phyloP scores from a whole-genome alignment of 2,329 filamentous ascomycete genomes.

The Colletotrichum godetiae region DNA sequence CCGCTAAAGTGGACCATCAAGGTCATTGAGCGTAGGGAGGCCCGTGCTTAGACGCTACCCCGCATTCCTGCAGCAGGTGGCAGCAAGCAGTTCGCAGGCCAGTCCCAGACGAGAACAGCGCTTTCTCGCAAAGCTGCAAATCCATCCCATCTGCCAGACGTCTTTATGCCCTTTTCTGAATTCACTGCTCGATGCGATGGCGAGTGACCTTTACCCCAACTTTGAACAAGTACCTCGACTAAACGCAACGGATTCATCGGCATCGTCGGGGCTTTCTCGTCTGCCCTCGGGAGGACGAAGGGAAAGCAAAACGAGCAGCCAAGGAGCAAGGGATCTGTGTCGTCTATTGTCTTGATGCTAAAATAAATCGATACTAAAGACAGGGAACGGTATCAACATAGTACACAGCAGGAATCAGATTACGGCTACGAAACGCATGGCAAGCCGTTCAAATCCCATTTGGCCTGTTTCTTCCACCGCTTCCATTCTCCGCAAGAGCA shows the following conservation, averaged over 20 bases:
- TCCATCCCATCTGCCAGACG: neutral
- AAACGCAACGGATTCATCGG: conserved; percentile 17
- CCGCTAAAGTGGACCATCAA: neutral
- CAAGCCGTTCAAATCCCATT: no score
- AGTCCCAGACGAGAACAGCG: conserved; percentile 8
- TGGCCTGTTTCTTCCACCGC: neutral
- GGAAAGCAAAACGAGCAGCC: neutral
- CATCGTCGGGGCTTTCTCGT: conserved; percentile 33
- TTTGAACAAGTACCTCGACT: neutral
- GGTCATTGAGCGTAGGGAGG: neutral
- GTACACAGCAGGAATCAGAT: no score
- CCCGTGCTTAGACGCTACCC: conserved; percentile 2
- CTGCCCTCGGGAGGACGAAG: conserved; percentile 18
- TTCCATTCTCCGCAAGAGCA: neutral
- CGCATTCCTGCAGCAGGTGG: conserved; percentile 24
- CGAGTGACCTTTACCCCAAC: conserved; percentile 16
- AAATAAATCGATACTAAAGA: neutral
- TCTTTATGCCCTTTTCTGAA: neutral
- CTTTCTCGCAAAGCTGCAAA: neutral
- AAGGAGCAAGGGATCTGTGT: neutral
- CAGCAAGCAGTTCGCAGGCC: conserved; percentile 12
- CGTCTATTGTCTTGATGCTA: neutral
- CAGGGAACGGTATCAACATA: neutral
- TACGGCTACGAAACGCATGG: neutral
- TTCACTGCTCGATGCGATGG: neutral